Evolutionary conservation across 176 grass and related monocot genomes (phyloP).

Genomic region (Aegilops speltoides): DNA sequence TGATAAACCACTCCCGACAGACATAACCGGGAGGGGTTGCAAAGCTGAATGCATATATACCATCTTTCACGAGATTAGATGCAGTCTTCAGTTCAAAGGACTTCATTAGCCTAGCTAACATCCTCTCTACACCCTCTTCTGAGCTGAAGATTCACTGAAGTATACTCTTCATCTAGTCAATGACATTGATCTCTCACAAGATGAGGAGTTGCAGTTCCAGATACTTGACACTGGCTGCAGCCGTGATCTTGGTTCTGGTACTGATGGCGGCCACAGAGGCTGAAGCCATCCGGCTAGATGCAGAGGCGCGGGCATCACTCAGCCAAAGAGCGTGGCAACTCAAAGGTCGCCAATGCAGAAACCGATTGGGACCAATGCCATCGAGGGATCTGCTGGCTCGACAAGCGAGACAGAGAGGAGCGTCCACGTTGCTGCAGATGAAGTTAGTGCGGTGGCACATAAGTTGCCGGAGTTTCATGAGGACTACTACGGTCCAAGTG

Average conservation of each 20-base stretch:
- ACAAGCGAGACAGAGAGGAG: slow-evolving; percentile 26
- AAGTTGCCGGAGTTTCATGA: slow-evolving; percentile 58
- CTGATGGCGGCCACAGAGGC: not conserved
- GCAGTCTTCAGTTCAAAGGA: not conserved
- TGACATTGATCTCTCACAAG: not conserved
- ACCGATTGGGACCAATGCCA: not conserved
- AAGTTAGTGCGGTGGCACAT: slow-evolving; percentile 26
- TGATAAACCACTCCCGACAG: slow-evolving; percentile 1
- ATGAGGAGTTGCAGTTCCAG: slow-evolving; percentile 24
- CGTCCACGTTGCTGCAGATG: not conserved
- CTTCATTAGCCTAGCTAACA: not conserved
- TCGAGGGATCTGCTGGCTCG: not conserved
- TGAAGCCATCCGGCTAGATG: slow-evolving; percentile 47
- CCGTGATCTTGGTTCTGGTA: slow-evolving; percentile 16
- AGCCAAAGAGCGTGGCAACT: not conserved
- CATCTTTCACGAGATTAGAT: not conserved
- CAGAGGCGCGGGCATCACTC: slow-evolving; percentile 31
- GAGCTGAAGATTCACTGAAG: not conserved
- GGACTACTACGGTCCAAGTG: slow-evolving; percentile 69
- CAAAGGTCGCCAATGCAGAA: slow-evolving; percentile 28
- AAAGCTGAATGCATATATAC: slow-evolving; percentile 32
- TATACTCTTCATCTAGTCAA: not conserved
- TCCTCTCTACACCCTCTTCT: not conserved
- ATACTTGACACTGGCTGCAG: not conserved
- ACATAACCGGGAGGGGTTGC: not conserved